Evolutionary conservation across 2,329 filamentous ascomycete species (phyloP).

Genomic region (Diaporthe caulivora): DNA sequence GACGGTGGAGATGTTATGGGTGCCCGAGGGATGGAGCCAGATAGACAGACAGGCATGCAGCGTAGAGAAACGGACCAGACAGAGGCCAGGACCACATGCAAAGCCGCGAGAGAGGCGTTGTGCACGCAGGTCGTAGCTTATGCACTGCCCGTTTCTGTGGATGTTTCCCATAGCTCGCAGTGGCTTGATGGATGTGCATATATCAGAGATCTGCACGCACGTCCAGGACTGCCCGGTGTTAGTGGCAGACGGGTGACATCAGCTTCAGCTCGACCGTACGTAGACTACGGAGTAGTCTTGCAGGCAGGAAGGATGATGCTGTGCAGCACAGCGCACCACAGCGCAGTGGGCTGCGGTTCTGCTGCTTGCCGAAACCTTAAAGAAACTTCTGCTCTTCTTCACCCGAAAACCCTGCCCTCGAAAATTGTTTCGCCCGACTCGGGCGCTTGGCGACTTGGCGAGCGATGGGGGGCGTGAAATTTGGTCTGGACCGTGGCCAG

Average conservation of each 20-base stretch:
- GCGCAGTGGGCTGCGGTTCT: not conserved
- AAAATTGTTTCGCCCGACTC: slow-evolving; percentile 31
- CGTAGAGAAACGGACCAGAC: not conserved
- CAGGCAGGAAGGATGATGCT: not conserved
- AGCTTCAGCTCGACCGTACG: not conserved
- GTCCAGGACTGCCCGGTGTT: not conserved
- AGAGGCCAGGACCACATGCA: not conserved
- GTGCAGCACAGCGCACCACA: not conserved
- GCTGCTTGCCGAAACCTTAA: slow-evolving; percentile 29
- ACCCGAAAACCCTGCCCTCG: slow-evolving; percentile 8
- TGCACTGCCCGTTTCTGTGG: slow-evolving; percentile 19
- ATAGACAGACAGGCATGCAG: not conserved
- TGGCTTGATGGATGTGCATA: not conserved
- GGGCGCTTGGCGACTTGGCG: slow-evolving; percentile 27
- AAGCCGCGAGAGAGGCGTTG: not conserved
- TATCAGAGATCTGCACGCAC: slow-evolving; percentile 6
- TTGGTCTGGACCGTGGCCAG: not conserved
- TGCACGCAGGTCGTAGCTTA: not conserved
- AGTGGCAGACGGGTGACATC: slow-evolving; percentile 16
- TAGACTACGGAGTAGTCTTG: too few relatives aligned
- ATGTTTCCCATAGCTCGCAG: slow-evolving; percentile 1
- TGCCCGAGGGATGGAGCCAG: not conserved
- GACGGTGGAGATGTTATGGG: not conserved
- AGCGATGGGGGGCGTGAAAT: slow-evolving; percentile 10
- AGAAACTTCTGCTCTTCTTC: slow-evolving; percentile 24